A percentile compares a stretch with the other conserved stretches of the same genome.
Conservation (phyloP, 768 basidiomycete genomes). For the Phlebiopsis flavidoalba region DNA sequence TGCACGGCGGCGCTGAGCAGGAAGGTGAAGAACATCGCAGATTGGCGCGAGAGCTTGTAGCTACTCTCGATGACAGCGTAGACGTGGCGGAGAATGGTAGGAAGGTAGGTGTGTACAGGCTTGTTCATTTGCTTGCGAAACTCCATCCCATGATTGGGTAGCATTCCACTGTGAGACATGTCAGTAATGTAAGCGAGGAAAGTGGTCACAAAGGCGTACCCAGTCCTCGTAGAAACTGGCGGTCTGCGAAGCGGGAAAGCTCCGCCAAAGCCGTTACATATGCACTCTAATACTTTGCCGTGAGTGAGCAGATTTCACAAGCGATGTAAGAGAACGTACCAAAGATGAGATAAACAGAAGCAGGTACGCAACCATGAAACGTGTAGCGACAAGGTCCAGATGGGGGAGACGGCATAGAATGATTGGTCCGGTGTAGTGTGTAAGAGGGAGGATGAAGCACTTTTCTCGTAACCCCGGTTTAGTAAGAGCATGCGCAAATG, state of each 20-base stretch:
- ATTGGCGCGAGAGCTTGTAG: slow-evolving; percentile 65
- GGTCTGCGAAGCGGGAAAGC: slow-evolving; percentile 90
- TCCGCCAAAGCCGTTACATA: slow-evolving; percentile 96
- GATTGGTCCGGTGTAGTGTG: slow-evolving; percentile 64
- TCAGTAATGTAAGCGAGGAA: slow-evolving; percentile 25
- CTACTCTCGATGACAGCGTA: slow-evolving; percentile 81
- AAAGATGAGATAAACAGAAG: slow-evolving; percentile 84
- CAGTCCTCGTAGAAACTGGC: slow-evolving; percentile 98
- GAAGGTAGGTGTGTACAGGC: slow-evolving; percentile 90
- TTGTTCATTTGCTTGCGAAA: slow-evolving; percentile 98
- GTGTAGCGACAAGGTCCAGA: slow-evolving; percentile 86
- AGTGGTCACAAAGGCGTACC: slow-evolving; percentile 23
- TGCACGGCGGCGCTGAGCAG: slow-evolving; percentile 85
- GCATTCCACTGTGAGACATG: slow-evolving; percentile 69
- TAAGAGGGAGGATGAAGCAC: slow-evolving; percentile 86
- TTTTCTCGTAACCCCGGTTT: slow-evolving; percentile 91
- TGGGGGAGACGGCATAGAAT: slow-evolving; percentile 69
- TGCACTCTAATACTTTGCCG: slow-evolving; percentile 64
- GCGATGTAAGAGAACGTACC: slow-evolving; percentile 36
- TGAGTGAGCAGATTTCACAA: slow-evolving; percentile 9
- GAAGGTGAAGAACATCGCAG: slow-evolving; percentile 94
- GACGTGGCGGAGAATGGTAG: slow-evolving; percentile 92
- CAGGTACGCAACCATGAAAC: slow-evolving; percentile 89
- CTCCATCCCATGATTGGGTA: slow-evolving; percentile 94
- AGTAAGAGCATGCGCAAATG: slow-evolving; percentile 91